Evolutionary conservation across 2,329 filamentous ascomycete species (phyloP), one percentile per base, ranked within the genome.

Genomic region (Neonectria magnoliae): DNA sequence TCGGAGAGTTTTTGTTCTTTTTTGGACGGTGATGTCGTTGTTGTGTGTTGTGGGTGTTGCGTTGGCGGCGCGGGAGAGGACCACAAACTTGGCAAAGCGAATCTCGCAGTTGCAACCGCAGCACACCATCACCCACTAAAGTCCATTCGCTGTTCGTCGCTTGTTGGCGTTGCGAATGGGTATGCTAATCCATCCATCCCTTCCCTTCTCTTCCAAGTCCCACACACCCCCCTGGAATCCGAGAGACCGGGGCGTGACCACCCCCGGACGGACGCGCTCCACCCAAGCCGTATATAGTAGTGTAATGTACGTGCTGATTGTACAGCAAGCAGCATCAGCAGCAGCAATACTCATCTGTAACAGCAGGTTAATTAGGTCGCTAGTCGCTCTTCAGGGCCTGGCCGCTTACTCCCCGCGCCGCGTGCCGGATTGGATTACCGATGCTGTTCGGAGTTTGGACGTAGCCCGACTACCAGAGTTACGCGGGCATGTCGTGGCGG

Each of bases 1-100:
- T 56, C 68, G 67, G 69, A 66, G 53, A 31, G 25, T 22, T 45
- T 45, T 53, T 31, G 8, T 31, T 4, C 2, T 11, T 3, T 33
- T 5, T 10, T 33, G 31, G 9, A 10, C 31, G 8, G 33, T 16
- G 33, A 13, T 36, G 33, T 36, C 3, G 14, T 3, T 16, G 5
- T 38, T 38, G 36, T n/a, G 36, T n/a, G 36, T 38, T 38, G 36
- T 38, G 36, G 25, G 25, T 38, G 36, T n/a, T 38, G 36, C 14
- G 36, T 38, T 38, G 36, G 36, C 36, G 36, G 14, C 14, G 36
- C 6, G 5, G 36, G 5, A 16, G 14, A 38, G 33, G 33, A 16
- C 31, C 25, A 25, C 5, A 25, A 25, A 25, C 25, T 25, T 25
- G 25, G 25, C 25, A 25, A 36, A 36, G 33, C 33, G 33, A 36